Evolutionary conservation across 2,329 filamentous ascomycete species (phyloP), one percentile per base, ranked within the genome.

Genomic region (Phialemonium atrogriseum): DNA sequence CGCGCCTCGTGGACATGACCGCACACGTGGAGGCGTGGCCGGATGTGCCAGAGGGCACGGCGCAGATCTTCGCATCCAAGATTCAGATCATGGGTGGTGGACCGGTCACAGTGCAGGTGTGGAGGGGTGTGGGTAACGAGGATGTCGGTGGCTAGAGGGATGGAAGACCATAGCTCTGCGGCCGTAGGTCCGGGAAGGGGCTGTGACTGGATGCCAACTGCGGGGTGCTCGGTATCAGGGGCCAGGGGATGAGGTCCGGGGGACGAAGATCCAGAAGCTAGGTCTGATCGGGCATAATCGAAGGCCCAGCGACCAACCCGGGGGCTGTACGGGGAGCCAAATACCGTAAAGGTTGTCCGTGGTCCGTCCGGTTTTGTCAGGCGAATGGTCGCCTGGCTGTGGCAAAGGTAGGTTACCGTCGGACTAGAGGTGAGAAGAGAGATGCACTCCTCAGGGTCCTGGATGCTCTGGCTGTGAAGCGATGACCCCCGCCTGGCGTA

Each of bases 41-140:
- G 64, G 4, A 81, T 68, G 5, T 68, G 58, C 64, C 69, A 73
- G 15, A 86, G 56, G 0, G 68, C 64, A 31, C 61, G 58, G 7
- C 68, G 56, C 10, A 87, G 62, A 10, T 60, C 64, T 42, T 73
- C 66, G 46, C 81, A 87, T 2, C 82, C 82, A 15, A 57, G 55
- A 4, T 59, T 52, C 21, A 53, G 52, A 9, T 56, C 48, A 15
- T 50, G 50, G 10, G 48, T 49, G 5, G 50, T 49, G 4, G 40
- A 42, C 41, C 64, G 59, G 42, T 86, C 80, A 38, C 70, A 64
- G 47, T 81, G 72, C 2, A 58, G 65, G 37, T 59, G 62, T 0
- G 80, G 68, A 10, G 82, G 82, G 0, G 78, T 80, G 49, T 87
- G 81, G 3, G 80, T 84, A 17, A 87, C 60, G 2, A 86, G 60